Conservation (phyloP, 306 rosid genomes). For the Begonia fuchsioides region DNA sequence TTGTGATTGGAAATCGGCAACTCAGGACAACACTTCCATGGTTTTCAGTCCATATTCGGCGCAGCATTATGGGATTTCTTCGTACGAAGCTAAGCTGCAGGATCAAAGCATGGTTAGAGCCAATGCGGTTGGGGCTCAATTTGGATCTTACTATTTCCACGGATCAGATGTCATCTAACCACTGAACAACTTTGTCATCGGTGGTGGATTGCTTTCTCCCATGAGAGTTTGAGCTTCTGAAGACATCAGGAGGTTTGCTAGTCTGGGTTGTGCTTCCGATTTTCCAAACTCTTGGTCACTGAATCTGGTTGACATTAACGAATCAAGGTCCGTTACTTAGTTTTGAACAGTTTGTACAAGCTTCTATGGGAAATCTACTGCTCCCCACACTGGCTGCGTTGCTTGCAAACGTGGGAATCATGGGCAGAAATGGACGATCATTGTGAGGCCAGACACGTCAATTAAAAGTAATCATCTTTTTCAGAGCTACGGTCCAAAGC, state of each 20-base stretch:
- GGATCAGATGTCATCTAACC: background rate
- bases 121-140: background rate
- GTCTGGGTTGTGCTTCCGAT: background rate
- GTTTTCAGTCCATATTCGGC: background rate
- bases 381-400: no score
- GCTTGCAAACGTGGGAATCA: no score
- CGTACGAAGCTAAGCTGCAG: background rate
- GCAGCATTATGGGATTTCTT: background rate
- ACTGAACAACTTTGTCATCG: background rate
- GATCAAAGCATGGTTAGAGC: background rate
- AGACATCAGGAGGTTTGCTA: background rate
- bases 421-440: no score
- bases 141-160: background rate
- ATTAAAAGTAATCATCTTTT: no score
- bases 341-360: no score
- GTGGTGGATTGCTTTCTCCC: background rate
- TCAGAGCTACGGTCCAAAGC: no score
- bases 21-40: background rate
- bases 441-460: no score
- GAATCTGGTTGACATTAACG: no score
- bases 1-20: no score
- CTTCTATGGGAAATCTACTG: no score
- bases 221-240: background rate
- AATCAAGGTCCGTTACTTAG: no score
- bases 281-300: background rate